Evolutionary conservation across 2,329 filamentous ascomycete species (phyloP).

Genomic region (Metarhizium brunneum): DNA sequence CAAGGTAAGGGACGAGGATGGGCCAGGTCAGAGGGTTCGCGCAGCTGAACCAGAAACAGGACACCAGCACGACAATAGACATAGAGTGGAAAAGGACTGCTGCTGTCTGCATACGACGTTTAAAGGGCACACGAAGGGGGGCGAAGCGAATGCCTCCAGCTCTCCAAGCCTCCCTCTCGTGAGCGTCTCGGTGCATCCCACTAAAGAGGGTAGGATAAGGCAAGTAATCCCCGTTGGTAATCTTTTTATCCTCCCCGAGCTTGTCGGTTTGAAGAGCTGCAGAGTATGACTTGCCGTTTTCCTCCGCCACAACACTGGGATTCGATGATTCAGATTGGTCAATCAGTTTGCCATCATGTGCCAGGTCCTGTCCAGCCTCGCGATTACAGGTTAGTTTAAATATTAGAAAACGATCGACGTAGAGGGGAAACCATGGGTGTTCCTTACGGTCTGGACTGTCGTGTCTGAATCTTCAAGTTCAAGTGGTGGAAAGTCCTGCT

Average conservation of each 20-base stretch:
- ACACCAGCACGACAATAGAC: conserved; percentile 60
- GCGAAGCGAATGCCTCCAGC: conserved; percentile 67
- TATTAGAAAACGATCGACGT: neutral
- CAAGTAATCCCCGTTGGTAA: conserved; percentile 7
- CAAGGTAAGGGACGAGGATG: conserved; percentile 61
- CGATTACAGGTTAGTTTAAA: neutral
- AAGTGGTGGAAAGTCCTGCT: neutral
- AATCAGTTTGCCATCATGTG: neutral
- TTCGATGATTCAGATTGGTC: neutral
- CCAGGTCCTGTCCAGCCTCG: neutral
- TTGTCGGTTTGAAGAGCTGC: neutral
- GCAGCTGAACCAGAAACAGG: conserved; percentile 82
- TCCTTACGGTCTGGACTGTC: neutral
- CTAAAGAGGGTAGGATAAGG: conserved; percentile 20
- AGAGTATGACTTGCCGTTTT: neutral
- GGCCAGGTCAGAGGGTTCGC: conserved; percentile 92
- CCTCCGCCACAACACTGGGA: neutral
- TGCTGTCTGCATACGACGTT: conserved; percentile 66
- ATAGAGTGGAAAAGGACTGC: conserved; percentile 68
- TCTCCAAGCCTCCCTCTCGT: conserved; percentile 23
- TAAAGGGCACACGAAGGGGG: conserved; percentile 63
- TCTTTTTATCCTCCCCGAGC: neutral
- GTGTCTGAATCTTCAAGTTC: neutral
- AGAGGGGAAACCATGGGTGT: neutral
- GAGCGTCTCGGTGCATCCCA: conserved; percentile 8